These are phyloP conservation scores for Erodium chrysanthum DNA, from an alignment of 441 rosid genomes.

Conservation along the genomic window DNA sequence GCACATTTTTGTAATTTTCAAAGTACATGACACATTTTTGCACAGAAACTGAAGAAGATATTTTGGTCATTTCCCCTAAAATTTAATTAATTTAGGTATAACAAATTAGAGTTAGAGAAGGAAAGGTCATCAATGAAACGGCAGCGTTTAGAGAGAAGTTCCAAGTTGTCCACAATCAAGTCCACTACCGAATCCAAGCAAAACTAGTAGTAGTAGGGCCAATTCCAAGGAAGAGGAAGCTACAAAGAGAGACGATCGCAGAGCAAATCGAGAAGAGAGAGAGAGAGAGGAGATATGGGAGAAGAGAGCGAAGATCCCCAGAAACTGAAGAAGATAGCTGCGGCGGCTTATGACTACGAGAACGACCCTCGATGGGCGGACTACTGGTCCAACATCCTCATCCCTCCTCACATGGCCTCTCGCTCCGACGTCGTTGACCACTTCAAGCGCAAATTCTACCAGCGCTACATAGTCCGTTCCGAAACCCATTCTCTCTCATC, in stretches of 20 bases:
- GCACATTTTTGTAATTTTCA: too few species aligned
- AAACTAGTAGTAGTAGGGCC: neutral
- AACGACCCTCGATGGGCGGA: conserved; percentile 81
- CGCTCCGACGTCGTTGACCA: conserved; percentile 79
- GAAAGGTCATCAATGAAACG: too few species aligned
- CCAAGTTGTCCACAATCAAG: too few species aligned
- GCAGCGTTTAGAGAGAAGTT: too few species aligned
- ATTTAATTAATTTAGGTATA: too few species aligned
- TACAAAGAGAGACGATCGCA: conserved; percentile 6
- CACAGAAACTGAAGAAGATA: too few species aligned
- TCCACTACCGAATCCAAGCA: neutral
- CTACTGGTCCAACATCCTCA: conserved; percentile 87
- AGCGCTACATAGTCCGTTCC: conserved; percentile 61
- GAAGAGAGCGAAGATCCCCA: conserved; percentile 77
- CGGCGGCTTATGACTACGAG: conserved; percentile 80
- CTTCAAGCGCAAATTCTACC: conserved; percentile 93
- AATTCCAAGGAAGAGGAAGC: neutral
- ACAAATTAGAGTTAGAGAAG: too few species aligned
- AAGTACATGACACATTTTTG: too few species aligned
- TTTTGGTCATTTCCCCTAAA: too few species aligned
- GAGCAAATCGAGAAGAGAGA: neutral
- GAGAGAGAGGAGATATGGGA: conserved; percentile 26
- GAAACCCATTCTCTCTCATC: neutral
- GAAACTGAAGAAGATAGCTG: conserved; percentile 65
- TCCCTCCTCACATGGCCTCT: conserved; percentile 84